A percentile compares a stretch with the other conserved stretches of the same genome.
Conservation (phyloP, 139 green algal species). For the Chlamydomonas eustigma region DNA sequence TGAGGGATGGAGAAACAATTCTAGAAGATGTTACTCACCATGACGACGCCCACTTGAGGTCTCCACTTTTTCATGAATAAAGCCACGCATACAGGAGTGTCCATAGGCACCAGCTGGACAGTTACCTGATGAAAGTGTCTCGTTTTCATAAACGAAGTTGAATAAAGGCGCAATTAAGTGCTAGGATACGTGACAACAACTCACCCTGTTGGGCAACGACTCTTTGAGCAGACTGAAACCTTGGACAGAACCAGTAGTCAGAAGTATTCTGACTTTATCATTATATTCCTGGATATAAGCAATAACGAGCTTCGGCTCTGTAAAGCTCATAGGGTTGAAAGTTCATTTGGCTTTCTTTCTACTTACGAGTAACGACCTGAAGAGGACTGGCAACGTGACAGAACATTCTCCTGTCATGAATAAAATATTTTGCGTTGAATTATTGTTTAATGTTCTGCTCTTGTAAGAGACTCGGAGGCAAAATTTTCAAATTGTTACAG, state of each 20-base stretch:
- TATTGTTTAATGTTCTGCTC: background rate
- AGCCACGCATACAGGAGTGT: slow-evolving; percentile 32
- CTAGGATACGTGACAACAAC: background rate
- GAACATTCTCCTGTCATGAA: slow-evolving; percentile 32
- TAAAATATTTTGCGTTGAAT: background rate
- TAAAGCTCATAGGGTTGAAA: background rate
- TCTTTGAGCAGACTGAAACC: slow-evolving; percentile 23
- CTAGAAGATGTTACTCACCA: slow-evolving; percentile 27
- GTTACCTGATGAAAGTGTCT: slow-evolving; percentile 29
- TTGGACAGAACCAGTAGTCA: slow-evolving; percentile 31
- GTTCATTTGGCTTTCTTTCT: background rate
- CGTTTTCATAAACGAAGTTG: background rate
- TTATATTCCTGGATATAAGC: slow-evolving; percentile 44
- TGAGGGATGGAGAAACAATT: too few species aligned
- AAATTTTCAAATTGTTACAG: background rate
- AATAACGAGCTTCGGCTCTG: background rate
- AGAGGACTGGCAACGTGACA: slow-evolving; percentile 37
- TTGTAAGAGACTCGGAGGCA: background rate
- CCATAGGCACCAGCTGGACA: slow-evolving; percentile 50
- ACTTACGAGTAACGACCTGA: slow-evolving; percentile 42
- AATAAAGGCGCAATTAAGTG: background rate
- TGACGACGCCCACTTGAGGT: slow-evolving; percentile 44
- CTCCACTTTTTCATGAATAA: slow-evolving; percentile 47
- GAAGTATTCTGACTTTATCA: slow-evolving; percentile 41
- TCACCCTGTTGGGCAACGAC: slow-evolving; percentile 32